Base-by-base conservation (phyloP, 2,329 filamentous ascomycete genomes). In the Calonectria pteridis region DNA sequence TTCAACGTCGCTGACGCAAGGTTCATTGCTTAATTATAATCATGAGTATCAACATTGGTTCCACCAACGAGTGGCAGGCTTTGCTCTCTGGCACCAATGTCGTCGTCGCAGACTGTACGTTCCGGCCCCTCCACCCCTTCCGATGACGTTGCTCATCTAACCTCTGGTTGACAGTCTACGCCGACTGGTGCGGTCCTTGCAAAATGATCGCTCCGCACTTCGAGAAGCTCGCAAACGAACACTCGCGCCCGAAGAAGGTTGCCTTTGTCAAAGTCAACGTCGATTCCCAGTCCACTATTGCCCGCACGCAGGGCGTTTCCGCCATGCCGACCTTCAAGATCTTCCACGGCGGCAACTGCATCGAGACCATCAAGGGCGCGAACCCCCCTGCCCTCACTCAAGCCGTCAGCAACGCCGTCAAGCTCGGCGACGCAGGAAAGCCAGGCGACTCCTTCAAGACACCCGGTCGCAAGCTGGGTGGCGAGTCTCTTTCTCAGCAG, bases 251-350 rank as follows among this genome's bases (percentile, higher is more conserved):
- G 20, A 93, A 93, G 81, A 93, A 92, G 82, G 94, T 98, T 81
- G 94, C 94, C 59, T 99, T 98, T 84, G 93, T 92, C 82, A 98
- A 98, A 86, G 92, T 98, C 87, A 93, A 98, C 87, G 95, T 96
- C 82, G 96, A 98, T 82, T 88, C 89, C 78, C 95, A 98, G 84
- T 89, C 92, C 77, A 91, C 93, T 72, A 93, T 98, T 76, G 91
- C 95, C 16, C 89, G 92, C 81, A 89, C 92, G 78, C 95, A 98
- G 87, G 90, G 91, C 80, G 93, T 98, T 82, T 92, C 92, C 80
- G 95, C 95, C 76, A 96, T 98, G 92, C 97, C 97, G 7, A 98
- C 97, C 67, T 98, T 99, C 86, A 91, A 98, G 83, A 92, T 98
- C 85, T 96, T 95, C 89, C 93, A 94, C 86, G 92, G 91, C 82